These are phyloP conservation scores for Skeletonema tropicum DNA, from an alignment of 108 stramenopile genomes.

Conservation along the genomic window DNA sequence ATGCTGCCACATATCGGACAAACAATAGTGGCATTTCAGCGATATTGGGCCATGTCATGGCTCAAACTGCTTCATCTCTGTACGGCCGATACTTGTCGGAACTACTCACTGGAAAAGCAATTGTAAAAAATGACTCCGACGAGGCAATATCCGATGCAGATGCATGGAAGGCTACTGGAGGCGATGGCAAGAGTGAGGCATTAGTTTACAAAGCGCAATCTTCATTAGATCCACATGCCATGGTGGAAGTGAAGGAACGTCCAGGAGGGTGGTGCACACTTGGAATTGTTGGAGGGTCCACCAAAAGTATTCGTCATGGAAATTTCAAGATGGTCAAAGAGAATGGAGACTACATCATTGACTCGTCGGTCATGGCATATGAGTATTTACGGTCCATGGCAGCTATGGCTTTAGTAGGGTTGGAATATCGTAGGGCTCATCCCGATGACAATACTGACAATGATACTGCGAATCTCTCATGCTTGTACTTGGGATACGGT, in stretches of 20 bases:
- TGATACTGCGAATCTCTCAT: not conserved
- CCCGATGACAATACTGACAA: not conserved
- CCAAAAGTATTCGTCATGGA: constrained; percentile 19
- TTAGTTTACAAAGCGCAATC: constrained; percentile 5
- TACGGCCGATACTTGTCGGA: constrained; percentile 2
- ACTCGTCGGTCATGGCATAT: not conserved
- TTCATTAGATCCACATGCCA: not conserved
- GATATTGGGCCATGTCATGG: not conserved
- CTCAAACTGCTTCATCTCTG: not conserved
- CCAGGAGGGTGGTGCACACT: constrained; percentile 16
- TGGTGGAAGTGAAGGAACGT: constrained; percentile 15
- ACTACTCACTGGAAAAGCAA: not conserved
- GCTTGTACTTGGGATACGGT: constrained; percentile 20
- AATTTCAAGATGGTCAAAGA: not conserved
- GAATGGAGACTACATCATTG: not conserved
- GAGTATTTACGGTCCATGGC: constrained; percentile 16
- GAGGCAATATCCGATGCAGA: not conserved
- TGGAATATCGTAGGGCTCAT: constrained; percentile 6
- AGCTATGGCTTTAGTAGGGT: constrained; percentile 5
- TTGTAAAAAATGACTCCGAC: not conserved
- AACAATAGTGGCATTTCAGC: constrained; percentile 8
- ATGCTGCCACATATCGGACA: constrained; percentile 10
- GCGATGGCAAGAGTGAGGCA: not conserved
- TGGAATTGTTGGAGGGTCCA: constrained; percentile 1
- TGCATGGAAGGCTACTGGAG: constrained; percentile 3